phyloP scores from a whole-genome alignment of 768 basidiomycete species.

The Suillus lakei region DNA sequence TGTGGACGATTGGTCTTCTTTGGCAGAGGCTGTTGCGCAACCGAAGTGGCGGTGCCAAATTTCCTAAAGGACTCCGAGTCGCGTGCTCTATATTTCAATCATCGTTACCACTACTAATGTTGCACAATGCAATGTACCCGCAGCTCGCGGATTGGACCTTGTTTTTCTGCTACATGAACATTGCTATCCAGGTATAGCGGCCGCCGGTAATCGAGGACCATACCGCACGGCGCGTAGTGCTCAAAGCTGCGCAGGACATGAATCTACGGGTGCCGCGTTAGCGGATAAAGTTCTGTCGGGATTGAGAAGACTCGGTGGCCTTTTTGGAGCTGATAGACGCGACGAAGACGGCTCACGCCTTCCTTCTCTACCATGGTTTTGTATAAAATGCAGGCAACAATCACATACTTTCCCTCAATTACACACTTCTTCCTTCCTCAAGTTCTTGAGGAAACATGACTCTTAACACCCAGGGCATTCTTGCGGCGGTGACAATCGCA shows the following conservation, averaged over 20 bases:
- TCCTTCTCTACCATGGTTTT: constrained; percentile 6
- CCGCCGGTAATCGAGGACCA: background rate
- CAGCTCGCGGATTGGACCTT: too few species aligned
- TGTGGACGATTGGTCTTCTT: background rate
- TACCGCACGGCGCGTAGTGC: background rate
- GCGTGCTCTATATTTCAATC: too few species aligned
- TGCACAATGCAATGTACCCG: too few species aligned
- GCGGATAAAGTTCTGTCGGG: too few species aligned
- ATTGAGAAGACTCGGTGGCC: too few species aligned
- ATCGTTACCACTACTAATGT: too few species aligned
- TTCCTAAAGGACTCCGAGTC: too few species aligned
- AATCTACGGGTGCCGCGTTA: too few species aligned
- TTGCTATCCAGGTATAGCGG: background rate
- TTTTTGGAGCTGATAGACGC: background rate
- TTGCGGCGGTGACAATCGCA: constrained; percentile 62
- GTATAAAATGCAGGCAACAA: constrained; percentile 19
- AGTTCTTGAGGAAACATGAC: constrained; percentile 29
- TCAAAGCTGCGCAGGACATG: background rate
- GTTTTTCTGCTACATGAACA: too few species aligned
- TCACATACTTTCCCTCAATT: constrained; percentile 6
- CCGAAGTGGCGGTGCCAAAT: background rate
- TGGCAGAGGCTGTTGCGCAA: too few species aligned
- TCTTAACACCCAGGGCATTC: constrained; percentile 48
- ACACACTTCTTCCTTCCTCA: constrained; percentile 4
- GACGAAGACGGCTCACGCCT: constrained; percentile 24